Base-by-base conservation (phyloP, 2,329 filamentous ascomycete genomes). In the Coniochaeta ligniaria region DNA sequence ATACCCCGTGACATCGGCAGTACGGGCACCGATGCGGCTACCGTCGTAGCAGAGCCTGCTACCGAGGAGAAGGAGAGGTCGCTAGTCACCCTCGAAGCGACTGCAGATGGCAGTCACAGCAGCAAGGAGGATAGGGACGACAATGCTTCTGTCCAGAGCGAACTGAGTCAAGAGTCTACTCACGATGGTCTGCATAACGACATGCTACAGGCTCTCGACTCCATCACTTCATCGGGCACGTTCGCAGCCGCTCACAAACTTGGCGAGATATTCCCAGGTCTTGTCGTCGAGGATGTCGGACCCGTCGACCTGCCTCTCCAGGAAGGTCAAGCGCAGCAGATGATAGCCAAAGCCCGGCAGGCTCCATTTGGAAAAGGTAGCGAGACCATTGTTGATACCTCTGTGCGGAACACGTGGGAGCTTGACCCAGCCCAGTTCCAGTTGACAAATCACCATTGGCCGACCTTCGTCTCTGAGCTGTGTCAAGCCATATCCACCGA, bases 331-430 rank as follows among this genome's bases (percentile, higher is more conserved):
- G 66, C 68, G 2, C 65, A 61, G 35, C 61, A 67, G 52, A 45
- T 75, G 28, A 68, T 72, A 47, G 63, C 61, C 2, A 66, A 68
- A 58, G 66, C 68, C 9, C 66, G 62, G 2, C 69, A 72, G 47
- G 71, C 70, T 0, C 74, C 77, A 12, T 76, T 68, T 57, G 74
- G 74, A 6, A 76, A 73, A 60, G 75, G 73, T 1, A 72, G 66
- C 24, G 68, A 77, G 9, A 77, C 74, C 4, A 58, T 76, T 4
- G 72, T 78, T 14, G 76, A 80, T 60, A 72, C 70, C 0, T 43
- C 69, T 4, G 73, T 77, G 0, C 70, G 74, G 2, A 79, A 79
- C 12, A 78, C 73, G 0, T 78, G 74, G 74, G 75, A 81, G 63
- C 59, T 82, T 2, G 70, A 76, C 52, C 64, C 73, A 0, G 41